Evolutionary conservation across 805 yeast genomes (phyloP).

Genomic region (Sugiyamaella valdiviana): DNA sequence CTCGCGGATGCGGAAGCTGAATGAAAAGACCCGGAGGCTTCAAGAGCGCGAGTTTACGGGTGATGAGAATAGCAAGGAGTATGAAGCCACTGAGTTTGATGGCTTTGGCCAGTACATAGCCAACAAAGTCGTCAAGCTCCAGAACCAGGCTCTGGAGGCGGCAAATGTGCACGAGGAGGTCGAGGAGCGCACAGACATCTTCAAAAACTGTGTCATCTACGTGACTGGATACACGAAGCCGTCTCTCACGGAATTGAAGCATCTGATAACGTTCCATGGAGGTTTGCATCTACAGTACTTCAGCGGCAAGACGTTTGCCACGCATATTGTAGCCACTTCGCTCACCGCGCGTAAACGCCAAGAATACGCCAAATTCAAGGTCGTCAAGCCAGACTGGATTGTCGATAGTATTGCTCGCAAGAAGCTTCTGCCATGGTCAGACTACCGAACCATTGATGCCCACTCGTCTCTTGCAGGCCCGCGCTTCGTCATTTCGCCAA

Average conservation of each 20-base stretch:
- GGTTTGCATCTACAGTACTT: constrained; percentile 69
- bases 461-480: neutral
- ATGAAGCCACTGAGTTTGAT: constrained; percentile 49
- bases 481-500: neutral
- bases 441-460: constrained; percentile 44
- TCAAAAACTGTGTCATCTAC: constrained; percentile 57
- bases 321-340: constrained; percentile 78
- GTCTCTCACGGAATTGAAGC: constrained; percentile 63
- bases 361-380: constrained; percentile 62
- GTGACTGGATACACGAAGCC: constrained; percentile 91
- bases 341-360: constrained; percentile 69
- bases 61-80: constrained; percentile 29
- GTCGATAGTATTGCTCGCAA: constrained; percentile 50
- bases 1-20: constrained; percentile 7
- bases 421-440: constrained; percentile 60
- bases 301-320: constrained; percentile 62
- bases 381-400: constrained; percentile 81
- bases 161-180: constrained; percentile 4
- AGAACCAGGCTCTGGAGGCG: constrained; percentile 33
- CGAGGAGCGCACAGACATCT: constrained; percentile 39
- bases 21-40: constrained; percentile 12
- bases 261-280: constrained; percentile 67
- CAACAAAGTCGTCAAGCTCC: constrained; percentile 58
- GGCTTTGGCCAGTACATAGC: constrained; percentile 61
- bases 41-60: constrained; percentile 10